Evolutionary conservation across 495 filamentous ascomycete genomes (phyloP).

Genomic region (Xylaria grammica): DNA sequence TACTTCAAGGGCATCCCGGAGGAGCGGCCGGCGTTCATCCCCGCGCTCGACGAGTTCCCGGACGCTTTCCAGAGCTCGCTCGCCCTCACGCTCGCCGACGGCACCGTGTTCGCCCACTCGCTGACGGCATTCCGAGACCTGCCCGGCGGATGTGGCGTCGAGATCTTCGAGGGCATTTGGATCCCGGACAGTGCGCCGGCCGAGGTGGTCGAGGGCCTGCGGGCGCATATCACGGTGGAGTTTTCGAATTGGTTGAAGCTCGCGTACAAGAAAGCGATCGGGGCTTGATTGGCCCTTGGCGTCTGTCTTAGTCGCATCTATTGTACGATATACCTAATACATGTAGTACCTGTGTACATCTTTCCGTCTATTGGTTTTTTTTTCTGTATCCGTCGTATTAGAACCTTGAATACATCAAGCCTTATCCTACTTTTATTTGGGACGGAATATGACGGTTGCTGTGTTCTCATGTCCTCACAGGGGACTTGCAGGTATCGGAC

Average conservation of each 20-base stretch:
- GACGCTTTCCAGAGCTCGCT: constrained; percentile 19
- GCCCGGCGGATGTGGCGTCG: constrained; percentile 25
- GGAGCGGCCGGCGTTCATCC: constrained; percentile 27
- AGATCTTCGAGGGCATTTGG: constrained; percentile 31
- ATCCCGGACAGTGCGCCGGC: constrained; percentile 24
- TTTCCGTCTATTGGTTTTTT: too few species aligned
- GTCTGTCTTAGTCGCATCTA: too few species aligned
- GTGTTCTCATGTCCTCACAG: too few species aligned
- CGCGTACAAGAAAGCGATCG: constrained; percentile 24
- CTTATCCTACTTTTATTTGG: too few species aligned
- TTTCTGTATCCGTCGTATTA: too few species aligned
- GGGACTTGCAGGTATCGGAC: neutral
- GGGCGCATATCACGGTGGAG: constrained; percentile 29
- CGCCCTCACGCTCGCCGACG: constrained; percentile 26
- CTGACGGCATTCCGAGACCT: constrained; percentile 29
- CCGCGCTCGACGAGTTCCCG: constrained; percentile 21
- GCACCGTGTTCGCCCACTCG: constrained; percentile 25
- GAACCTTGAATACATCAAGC: too few species aligned
- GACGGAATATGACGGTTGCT: neutral
- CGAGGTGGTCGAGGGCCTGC: constrained; percentile 26
- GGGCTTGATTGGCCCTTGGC: too few species aligned
- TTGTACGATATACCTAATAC: too few species aligned
- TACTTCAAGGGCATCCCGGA: constrained; percentile 22
- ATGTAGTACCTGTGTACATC: too few species aligned
- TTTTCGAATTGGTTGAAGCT: constrained; percentile 31